These are phyloP conservation scores for Penicillium digitatum DNA, from an alignment of 2,329 filamentous ascomycete species.

Conservation along the genomic window DNA sequence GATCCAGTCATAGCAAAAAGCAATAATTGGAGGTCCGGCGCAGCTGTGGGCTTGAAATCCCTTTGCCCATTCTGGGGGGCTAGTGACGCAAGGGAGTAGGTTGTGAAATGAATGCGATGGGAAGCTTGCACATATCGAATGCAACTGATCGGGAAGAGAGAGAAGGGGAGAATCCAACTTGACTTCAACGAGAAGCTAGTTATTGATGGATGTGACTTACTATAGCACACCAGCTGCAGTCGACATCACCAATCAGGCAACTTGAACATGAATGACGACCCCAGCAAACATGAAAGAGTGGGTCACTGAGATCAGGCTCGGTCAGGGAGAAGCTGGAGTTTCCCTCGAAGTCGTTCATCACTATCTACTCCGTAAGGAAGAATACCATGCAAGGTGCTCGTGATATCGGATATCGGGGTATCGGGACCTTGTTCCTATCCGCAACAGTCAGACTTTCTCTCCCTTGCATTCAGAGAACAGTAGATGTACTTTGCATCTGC, in stretches of 20 bases:
- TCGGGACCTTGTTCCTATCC: not conserved
- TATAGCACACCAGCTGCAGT: slow-evolving; percentile 40
- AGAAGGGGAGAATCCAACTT: not conserved
- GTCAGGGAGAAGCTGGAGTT: not conserved
- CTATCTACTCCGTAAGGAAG: not conserved
- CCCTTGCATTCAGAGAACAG: slow-evolving; percentile 1
- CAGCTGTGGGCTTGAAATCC: not conserved
- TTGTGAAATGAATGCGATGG: not conserved
- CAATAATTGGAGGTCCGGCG: not conserved
- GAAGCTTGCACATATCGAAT: not conserved
- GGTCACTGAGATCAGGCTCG: slow-evolving; percentile 17
- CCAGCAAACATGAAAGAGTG: slow-evolving; percentile 36
- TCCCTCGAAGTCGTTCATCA: not conserved
- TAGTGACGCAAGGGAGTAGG: slow-evolving; percentile 6
- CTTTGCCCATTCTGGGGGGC: slow-evolving; percentile 3
- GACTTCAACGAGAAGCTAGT: not conserved
- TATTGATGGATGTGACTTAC: slow-evolving; percentile 25
- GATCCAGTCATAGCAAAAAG: not conserved
- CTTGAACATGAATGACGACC: slow-evolving; percentile 34
- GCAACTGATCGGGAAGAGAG: not conserved
- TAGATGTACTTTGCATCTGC: not conserved
- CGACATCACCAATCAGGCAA: slow-evolving; percentile 31
- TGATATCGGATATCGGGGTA: too few relatives aligned
- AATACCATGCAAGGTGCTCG: slow-evolving; percentile 8
- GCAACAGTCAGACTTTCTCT: not conserved